These are phyloP conservation scores for Boletus reticulatus DNA, from an alignment of 768 basidiomycete genomes.

Conservation along the genomic window DNA sequence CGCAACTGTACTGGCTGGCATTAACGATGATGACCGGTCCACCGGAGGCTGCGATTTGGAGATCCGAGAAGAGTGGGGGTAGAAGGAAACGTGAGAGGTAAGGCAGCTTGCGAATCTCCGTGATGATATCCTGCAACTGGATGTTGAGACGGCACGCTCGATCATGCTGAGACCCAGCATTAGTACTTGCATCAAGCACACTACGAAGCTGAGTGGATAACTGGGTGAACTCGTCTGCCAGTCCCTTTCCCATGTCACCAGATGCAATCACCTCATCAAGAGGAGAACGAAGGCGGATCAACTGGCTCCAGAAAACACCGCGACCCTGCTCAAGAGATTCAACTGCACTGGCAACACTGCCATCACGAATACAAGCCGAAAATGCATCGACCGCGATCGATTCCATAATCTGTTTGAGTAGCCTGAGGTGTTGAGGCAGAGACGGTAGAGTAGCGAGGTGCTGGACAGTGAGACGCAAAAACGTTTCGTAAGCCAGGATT, in stretches of 20 bases:
- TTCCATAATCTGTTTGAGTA: background rate
- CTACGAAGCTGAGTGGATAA: background rate
- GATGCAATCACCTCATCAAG: constrained; percentile 1
- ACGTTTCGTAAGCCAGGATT: constrained; percentile 12
- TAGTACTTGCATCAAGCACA: background rate
- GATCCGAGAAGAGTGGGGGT: constrained; percentile 14
- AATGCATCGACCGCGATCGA: constrained; percentile 5
- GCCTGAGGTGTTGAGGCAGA: background rate
- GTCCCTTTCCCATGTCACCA: background rate
- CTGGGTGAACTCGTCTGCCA: constrained; percentile 1
- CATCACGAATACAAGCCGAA: constrained; percentile 9
- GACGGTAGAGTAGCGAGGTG: constrained; percentile 1
- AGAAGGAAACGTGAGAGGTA: constrained; percentile 30
- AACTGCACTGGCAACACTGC: constrained; percentile 14
- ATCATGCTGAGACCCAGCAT: background rate
- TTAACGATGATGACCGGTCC: constrained; percentile 38
- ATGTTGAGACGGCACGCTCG: background rate
- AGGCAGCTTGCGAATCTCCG: constrained; percentile 13
- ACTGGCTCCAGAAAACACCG: background rate
- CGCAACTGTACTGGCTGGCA: constrained; percentile 26
- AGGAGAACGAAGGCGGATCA: constrained; percentile 11
- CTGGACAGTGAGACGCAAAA: background rate
- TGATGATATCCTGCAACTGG: constrained; percentile 5
- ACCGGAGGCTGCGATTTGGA: constrained; percentile 14
- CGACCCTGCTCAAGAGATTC: constrained; percentile 24